phyloP scores from a whole-genome alignment of 106 monocot species.

The Platanthera guangdongensis region DNA sequence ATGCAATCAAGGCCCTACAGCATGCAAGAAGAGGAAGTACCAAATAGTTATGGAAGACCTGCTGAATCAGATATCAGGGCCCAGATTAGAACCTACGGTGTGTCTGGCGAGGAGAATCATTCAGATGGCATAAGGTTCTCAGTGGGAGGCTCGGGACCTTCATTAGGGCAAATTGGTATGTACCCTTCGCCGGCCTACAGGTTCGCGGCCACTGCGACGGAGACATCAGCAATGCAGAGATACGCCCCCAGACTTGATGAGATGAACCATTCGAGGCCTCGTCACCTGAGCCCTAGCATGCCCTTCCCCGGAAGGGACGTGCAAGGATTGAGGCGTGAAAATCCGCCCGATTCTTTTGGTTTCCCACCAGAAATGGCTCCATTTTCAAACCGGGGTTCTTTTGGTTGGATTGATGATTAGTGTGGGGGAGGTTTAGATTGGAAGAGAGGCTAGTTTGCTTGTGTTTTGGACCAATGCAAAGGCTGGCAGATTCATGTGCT shows the following conservation, averaged over 20 bases:
- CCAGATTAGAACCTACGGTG: neutral
- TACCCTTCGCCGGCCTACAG: slow-evolving; percentile 17
- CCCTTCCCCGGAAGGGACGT: slow-evolving; percentile 6
- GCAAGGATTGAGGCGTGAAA: slow-evolving; percentile 16
- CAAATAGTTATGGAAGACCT: neutral
- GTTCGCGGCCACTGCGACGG: slow-evolving; percentile 7
- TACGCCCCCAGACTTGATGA: slow-evolving; percentile 63
- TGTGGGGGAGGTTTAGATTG: neutral
- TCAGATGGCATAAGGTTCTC: slow-evolving; percentile 7
- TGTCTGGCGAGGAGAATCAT: slow-evolving; percentile 3
- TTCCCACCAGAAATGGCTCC: slow-evolving; percentile 16
- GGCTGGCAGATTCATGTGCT: neutral
- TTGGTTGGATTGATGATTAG: slow-evolving; percentile 28
- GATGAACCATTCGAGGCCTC: slow-evolving; percentile 19
- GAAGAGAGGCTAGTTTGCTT: neutral
- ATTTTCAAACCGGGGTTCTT: slow-evolving; percentile 5
- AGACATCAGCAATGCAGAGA: slow-evolving; percentile 26
- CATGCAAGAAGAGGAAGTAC: slow-evolving; percentile 4
- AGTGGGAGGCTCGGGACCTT: slow-evolving; percentile 9
- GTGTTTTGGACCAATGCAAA: neutral
- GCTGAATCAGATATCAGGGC: neutral
- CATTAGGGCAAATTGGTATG: slow-evolving; percentile 2
- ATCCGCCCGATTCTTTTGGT: slow-evolving; percentile 9
- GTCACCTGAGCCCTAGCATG: slow-evolving; percentile 3
- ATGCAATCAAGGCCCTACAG: slow-evolving; percentile 5